Percentiles rank a stretch among this genome's conserved stretches.
These are phyloP conservation scores for Capsicum chinense DNA, from an alignment of 257 asterid genomes.

Conservation along the genomic window DNA sequence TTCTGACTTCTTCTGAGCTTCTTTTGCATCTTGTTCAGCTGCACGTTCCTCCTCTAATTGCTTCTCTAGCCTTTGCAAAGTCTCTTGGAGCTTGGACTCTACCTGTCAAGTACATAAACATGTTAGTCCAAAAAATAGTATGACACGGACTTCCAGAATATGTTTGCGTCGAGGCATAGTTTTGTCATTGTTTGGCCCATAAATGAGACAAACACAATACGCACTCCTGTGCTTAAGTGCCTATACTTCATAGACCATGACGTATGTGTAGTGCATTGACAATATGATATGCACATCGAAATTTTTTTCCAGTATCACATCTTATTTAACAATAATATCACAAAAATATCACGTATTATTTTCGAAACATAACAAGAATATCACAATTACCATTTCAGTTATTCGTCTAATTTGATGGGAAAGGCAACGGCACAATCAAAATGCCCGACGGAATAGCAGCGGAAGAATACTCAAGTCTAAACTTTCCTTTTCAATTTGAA, in stretches of 20 bases:
- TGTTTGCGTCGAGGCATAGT: not conserved
- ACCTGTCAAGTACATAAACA: conserved; percentile 37
- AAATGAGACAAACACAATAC: too few relatives aligned
- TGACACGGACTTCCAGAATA: not conserved
- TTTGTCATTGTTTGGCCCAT: not conserved
- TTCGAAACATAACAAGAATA: too few relatives aligned
- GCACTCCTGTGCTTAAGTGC: too few relatives aligned
- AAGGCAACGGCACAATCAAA: too few relatives aligned
- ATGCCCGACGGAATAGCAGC: too few relatives aligned
- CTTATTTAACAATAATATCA: not conserved
- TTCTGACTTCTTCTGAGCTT: conserved; percentile 32
- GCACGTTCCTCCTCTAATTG: conserved; percentile 34
- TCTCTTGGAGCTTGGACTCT: conserved; percentile 41
- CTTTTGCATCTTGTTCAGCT: conserved; percentile 26
- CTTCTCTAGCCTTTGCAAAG: conserved; percentile 40
- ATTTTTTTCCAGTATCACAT: too few relatives aligned
- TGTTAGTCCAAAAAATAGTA: not conserved
- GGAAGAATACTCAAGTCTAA: too few relatives aligned
- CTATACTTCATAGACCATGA: too few relatives aligned
- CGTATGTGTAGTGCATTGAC: too few relatives aligned
- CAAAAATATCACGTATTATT: not conserved
- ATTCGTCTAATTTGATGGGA: conserved; percentile 34
- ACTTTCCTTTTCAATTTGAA: too few relatives aligned
- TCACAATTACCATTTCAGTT: conserved; percentile 51
- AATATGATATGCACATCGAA: too few relatives aligned